These are phyloP conservation scores for Neobulgaria alba DNA, from an alignment of 2,329 filamentous ascomycete genomes.

Conservation along the genomic window DNA sequence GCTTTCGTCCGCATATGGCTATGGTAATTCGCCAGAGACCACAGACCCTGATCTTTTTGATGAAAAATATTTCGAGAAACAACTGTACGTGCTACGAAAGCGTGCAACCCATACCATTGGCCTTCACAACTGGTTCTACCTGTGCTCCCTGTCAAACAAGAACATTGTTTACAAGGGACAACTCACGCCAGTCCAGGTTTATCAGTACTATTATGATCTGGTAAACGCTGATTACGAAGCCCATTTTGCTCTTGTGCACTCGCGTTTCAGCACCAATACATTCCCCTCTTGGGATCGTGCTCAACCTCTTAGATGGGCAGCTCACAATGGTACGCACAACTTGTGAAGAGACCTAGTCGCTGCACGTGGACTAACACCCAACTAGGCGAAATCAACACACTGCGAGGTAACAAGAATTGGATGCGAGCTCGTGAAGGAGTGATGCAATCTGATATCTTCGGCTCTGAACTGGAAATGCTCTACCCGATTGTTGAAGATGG, in stretches of 20 bases:
- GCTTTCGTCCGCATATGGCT: conserved; percentile 73
- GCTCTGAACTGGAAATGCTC: conserved; percentile 79
- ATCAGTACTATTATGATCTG: conserved; percentile 95
- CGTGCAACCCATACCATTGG: conserved; percentile 90
- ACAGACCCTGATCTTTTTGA: conserved; percentile 77
- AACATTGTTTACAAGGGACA: conserved; percentile 99
- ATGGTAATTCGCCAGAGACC: conserved; percentile 66
- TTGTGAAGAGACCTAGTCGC: conserved; percentile 20
- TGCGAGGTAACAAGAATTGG: conserved; percentile 99
- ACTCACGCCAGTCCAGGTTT: conserved; percentile 87
- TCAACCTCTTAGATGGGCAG: conserved; percentile 91
- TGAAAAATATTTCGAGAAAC: conserved; percentile 78
- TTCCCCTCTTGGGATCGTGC: conserved; percentile 98
- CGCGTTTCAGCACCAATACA: conserved; percentile 95
- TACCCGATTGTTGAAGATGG: conserved; percentile 96
- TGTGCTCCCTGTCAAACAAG: conserved; percentile 90
- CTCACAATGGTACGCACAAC: conserved; percentile 68
- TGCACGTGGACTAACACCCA: conserved; percentile 23
- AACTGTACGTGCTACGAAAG: conserved; percentile 91
- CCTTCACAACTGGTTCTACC: conserved; percentile 96
- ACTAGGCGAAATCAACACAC: conserved; percentile 81
- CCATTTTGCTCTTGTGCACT: conserved; percentile 94
- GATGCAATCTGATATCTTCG: conserved; percentile 86
- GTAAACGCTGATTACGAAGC: conserved; percentile 96
- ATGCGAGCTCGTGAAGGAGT: conserved; percentile 96